A percentile compares a stretch with the other conserved stretches of the same genome.
These are phyloP conservation scores for Alternaria sp. DNA, from an alignment of 2,329 filamentous ascomycete species.

Conservation along the genomic window DNA sequence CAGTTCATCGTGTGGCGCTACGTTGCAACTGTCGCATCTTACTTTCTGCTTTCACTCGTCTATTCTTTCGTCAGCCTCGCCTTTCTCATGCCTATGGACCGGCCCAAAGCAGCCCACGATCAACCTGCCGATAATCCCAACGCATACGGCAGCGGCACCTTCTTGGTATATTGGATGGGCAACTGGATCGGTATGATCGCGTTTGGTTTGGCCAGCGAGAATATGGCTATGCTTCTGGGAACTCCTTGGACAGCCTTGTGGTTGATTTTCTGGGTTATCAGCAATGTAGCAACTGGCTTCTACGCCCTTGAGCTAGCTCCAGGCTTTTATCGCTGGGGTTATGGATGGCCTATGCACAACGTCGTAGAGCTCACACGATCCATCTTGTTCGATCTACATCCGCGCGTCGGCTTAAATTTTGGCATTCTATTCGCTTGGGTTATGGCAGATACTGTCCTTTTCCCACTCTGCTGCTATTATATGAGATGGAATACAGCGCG, in stretches of 20 bases:
- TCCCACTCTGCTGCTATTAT: slow-evolving; percentile 59
- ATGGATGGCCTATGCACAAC: slow-evolving; percentile 70
- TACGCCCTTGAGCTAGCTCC: slow-evolving; percentile 66
- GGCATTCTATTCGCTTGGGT: slow-evolving; percentile 67
- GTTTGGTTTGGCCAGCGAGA: slow-evolving; percentile 70
- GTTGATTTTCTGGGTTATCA: slow-evolving; percentile 74
- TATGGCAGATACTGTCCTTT: slow-evolving; percentile 62
- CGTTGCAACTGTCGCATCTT: slow-evolving; percentile 63
- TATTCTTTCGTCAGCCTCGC: slow-evolving; percentile 70
- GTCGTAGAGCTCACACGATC: slow-evolving; percentile 68
- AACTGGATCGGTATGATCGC: slow-evolving; percentile 71
- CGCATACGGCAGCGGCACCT: slow-evolving; percentile 65
- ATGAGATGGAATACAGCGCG: slow-evolving; percentile 52
- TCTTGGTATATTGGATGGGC: slow-evolving; percentile 70
- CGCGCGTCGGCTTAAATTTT: slow-evolving; percentile 67
- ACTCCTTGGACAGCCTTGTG: slow-evolving; percentile 70
- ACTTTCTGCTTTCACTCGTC: slow-evolving; percentile 68
- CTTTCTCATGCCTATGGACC: slow-evolving; percentile 69
- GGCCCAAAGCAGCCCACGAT: slow-evolving; percentile 55
- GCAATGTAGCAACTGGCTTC: slow-evolving; percentile 69
- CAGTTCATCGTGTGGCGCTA: slow-evolving; percentile 69
- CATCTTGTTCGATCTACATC: slow-evolving; percentile 68
- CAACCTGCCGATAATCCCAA: slow-evolving; percentile 59
- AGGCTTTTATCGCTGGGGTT: slow-evolving; percentile 68
- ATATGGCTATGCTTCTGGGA: slow-evolving; percentile 70